Conservation (phyloP, 371 early-diverging fungal species). For the Umbelopsis sp. region DNA sequence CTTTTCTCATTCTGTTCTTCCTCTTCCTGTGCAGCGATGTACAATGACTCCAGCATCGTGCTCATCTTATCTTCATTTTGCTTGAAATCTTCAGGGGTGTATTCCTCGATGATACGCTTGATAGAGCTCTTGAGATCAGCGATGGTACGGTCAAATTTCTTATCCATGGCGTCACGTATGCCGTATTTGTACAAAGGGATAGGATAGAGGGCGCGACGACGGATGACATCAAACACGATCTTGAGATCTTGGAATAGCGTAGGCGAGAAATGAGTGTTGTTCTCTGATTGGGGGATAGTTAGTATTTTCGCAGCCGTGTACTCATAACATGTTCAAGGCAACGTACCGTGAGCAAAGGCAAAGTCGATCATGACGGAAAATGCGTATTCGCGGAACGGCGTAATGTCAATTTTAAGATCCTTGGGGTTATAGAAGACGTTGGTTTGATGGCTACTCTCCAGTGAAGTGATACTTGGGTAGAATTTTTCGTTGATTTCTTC, state of each 20-base stretch:
- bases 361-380: constrained; percentile 18
- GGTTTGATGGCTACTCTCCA: neutral
- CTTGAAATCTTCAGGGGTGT: neutral
- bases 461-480: neutral
- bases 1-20: neutral
- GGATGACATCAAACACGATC: neutral
- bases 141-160: neutral
- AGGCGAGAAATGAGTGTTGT: neutral
- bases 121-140: neutral
- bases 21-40: neutral
- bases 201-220: neutral
- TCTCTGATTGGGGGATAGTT: neutral
- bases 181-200: constrained; percentile 1
- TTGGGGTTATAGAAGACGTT: constrained; percentile 13
- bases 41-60: constrained; percentile 19
- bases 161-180: neutral
- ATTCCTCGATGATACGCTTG: neutral
- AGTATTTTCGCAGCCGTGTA: no score
- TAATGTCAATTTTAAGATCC: neutral
- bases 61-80: neutral
- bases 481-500: constrained; percentile 8
- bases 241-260: neutral
- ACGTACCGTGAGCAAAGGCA: constrained; percentile 19
- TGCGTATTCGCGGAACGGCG: constrained; percentile 1
- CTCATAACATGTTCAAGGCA: no score